Evolutionary conservation across 2,329 filamentous ascomycete genomes (phyloP).

Genomic region (Diaporthe ampelina): DNA sequence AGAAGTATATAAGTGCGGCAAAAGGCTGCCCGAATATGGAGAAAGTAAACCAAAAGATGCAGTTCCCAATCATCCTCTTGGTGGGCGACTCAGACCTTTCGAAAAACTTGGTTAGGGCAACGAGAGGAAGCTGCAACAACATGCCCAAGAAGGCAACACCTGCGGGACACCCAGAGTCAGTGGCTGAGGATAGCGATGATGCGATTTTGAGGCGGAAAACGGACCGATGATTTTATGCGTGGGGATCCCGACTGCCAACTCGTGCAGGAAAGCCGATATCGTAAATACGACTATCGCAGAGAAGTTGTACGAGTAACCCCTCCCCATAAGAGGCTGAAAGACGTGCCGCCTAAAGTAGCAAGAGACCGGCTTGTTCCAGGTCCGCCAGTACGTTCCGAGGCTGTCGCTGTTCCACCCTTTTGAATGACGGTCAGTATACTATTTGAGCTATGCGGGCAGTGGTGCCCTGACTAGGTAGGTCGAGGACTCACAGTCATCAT

Average conservation of each 20-base stretch:
- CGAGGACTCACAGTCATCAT: slow-evolving; percentile 79
- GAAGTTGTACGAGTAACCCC: slow-evolving; percentile 79
- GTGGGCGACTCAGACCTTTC: slow-evolving; percentile 83
- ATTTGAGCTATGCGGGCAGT: not conserved
- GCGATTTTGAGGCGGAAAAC: slow-evolving; percentile 43
- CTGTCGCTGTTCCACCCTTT: slow-evolving; percentile 89
- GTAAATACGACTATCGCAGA: slow-evolving; percentile 89
- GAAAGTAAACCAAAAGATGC: slow-evolving; percentile 97
- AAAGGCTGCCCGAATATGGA: slow-evolving; percentile 95
- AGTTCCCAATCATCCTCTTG: slow-evolving; percentile 87
- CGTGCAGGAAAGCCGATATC: slow-evolving; percentile 90
- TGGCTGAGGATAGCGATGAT: slow-evolving; percentile 11
- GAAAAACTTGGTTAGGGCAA: slow-evolving; percentile 82
- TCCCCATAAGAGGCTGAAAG: slow-evolving; percentile 87
- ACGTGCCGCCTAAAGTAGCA: slow-evolving; percentile 97
- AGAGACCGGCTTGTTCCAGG: slow-evolving; percentile 98
- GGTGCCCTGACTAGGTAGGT: no score
- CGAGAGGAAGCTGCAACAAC: slow-evolving; percentile 92
- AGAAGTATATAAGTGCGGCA: slow-evolving; percentile 94
- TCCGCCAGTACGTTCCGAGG: slow-evolving; percentile 91
- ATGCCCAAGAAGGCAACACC: slow-evolving; percentile 95
- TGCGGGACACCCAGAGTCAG: slow-evolving; percentile 48
- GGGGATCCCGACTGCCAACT: slow-evolving; percentile 91
- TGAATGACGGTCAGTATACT: not conserved
- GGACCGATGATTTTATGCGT: slow-evolving; percentile 93